Conservation (phyloP, 2,329 filamentous ascomycete genomes). For the Ascocoryne sarcoides region DNA sequence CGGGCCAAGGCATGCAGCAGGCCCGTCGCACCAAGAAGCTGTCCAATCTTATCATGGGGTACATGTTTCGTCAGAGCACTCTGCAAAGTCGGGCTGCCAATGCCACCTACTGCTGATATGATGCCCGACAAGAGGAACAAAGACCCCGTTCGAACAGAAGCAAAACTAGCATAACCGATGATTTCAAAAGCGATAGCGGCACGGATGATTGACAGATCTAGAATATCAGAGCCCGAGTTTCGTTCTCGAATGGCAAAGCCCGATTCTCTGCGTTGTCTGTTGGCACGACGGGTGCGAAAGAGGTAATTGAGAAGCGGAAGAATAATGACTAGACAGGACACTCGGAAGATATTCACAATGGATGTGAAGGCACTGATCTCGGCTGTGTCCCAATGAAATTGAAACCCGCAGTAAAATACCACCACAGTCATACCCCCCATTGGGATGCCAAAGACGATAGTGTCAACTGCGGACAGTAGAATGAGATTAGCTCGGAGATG, state of each 20-base stretch:
- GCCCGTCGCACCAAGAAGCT: slow-evolving; percentile 81
- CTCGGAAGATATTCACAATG: slow-evolving; percentile 64
- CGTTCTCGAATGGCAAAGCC: slow-evolving; percentile 38
- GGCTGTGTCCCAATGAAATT: slow-evolving; percentile 74
- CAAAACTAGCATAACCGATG: slow-evolving; percentile 67
- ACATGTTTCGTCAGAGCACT: slow-evolving; percentile 86
- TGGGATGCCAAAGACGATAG: slow-evolving; percentile 69
- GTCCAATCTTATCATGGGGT: slow-evolving; percentile 69
- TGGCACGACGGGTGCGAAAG: slow-evolving; percentile 43
- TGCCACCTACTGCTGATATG: slow-evolving; percentile 68
- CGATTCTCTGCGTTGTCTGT: slow-evolving; percentile 45
- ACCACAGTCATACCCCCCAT: slow-evolving; percentile 77
- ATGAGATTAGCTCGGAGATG: slow-evolving; percentile 72
- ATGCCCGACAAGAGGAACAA: slow-evolving; percentile 66
- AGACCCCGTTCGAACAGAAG: slow-evolving; percentile 49
- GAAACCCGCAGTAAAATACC: slow-evolving; percentile 71
- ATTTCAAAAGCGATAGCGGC: slow-evolving; percentile 68
- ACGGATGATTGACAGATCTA: slow-evolving; percentile 73
- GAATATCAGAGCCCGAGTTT: slow-evolving; percentile 56
- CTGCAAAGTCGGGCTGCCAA: slow-evolving; percentile 78
- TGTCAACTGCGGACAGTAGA: slow-evolving; percentile 71
- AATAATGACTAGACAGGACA: slow-evolving; percentile 63
- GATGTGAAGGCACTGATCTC: slow-evolving; percentile 77
- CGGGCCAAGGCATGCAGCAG: slow-evolving; percentile 75
- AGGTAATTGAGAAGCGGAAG: slow-evolving; percentile 71